These are phyloP conservation scores for Mycogone perniciosa DNA, from an alignment of 2,329 filamentous ascomycete genomes.

Conservation along the genomic window DNA sequence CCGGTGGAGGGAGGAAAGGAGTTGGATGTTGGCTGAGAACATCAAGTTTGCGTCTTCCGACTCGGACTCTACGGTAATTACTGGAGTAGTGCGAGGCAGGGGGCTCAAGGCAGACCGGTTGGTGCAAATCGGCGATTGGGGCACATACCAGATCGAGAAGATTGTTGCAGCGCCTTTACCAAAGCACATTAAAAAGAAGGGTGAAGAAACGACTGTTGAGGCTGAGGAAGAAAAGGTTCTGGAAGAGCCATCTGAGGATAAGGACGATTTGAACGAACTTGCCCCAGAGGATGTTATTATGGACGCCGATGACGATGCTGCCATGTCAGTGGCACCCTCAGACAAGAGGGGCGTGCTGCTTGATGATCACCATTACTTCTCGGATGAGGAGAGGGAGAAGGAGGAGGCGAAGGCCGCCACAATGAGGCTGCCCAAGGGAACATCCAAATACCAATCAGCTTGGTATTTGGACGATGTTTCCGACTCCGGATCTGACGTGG, in stretches of 20 bases:
- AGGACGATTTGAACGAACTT: slow-evolving; percentile 74
- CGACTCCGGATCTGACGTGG: slow-evolving; percentile 78
- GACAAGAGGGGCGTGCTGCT: slow-evolving; percentile 81
- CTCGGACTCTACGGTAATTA: slow-evolving; percentile 63
- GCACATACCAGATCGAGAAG: slow-evolving; percentile 85
- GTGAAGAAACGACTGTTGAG: slow-evolving; percentile 61
- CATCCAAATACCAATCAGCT: slow-evolving; percentile 87
- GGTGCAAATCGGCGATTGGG: slow-evolving; percentile 89
- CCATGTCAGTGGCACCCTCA: slow-evolving; percentile 29
- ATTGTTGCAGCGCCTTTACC: slow-evolving; percentile 71
- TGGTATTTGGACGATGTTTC: slow-evolving; percentile 85
- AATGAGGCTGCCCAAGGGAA: slow-evolving; percentile 79
- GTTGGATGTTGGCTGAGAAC: slow-evolving; percentile 89
- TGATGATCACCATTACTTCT: slow-evolving; percentile 97
- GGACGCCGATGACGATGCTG: slow-evolving; percentile 51
- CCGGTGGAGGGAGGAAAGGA: slow-evolving; percentile 90
- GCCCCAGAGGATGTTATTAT: slow-evolving; percentile 82
- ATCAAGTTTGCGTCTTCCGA: slow-evolving; percentile 61
- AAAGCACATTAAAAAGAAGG: slow-evolving; percentile 53
- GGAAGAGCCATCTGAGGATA: slow-evolving; percentile 68
- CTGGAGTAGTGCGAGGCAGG: slow-evolving; percentile 78
- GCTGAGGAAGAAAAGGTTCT: slow-evolving; percentile 50
- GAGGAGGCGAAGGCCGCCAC: slow-evolving; percentile 46
- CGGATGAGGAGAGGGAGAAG: slow-evolving; percentile 65
- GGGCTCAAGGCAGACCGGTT: slow-evolving; percentile 85